Percentiles rank a stretch among this genome's conserved stretches.
Conservation (phyloP, 1,284 basidiomycete genomes). For the Lignosus rhinocerotis region DNA sequence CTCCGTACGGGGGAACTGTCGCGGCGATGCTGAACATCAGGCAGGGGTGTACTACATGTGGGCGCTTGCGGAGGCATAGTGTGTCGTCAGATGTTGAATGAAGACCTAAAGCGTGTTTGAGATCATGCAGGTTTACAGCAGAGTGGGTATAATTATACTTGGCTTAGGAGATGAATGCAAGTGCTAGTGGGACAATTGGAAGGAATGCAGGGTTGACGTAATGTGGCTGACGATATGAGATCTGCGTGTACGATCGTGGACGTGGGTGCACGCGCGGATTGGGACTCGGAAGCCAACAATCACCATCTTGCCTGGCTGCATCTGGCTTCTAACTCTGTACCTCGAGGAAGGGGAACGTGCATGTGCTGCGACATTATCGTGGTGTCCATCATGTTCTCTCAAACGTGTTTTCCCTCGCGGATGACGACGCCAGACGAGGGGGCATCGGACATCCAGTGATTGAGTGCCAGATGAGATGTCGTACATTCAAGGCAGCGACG, state of each 20-base stretch:
- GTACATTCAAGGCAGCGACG: neutral
- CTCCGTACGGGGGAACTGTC: slow-evolving; percentile 2
- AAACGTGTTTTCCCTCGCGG: slow-evolving; percentile 2
- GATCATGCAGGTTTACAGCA: neutral
- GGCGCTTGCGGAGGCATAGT: slow-evolving; percentile 45
- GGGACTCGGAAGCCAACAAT: slow-evolving; percentile 2
- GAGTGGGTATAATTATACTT: neutral
- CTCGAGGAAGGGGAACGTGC: slow-evolving; percentile 11
- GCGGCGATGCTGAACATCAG: slow-evolving; percentile 1
- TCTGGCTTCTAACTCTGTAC: slow-evolving; percentile 17
- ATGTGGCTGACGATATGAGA: slow-evolving; percentile 13
- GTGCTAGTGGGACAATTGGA: neutral
- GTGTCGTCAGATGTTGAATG: no score
- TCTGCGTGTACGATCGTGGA: slow-evolving; percentile 9
- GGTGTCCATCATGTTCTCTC: slow-evolving; percentile 6
- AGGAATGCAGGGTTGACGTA: slow-evolving; percentile 21
- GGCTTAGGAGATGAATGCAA: neutral
- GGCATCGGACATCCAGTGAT: slow-evolving; percentile 16
- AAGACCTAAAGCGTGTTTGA: slow-evolving; percentile 19
- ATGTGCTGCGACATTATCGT: slow-evolving; percentile 2
- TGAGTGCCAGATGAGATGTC: slow-evolving; percentile 9
- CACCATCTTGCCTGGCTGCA: neutral
- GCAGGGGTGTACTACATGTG: slow-evolving; percentile 65
- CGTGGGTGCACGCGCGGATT: neutral
- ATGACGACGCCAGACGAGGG: slow-evolving; percentile 11